Conservation (phyloP, 768 basidiomycete species). For the Rhizopogon roseolus region DNA sequence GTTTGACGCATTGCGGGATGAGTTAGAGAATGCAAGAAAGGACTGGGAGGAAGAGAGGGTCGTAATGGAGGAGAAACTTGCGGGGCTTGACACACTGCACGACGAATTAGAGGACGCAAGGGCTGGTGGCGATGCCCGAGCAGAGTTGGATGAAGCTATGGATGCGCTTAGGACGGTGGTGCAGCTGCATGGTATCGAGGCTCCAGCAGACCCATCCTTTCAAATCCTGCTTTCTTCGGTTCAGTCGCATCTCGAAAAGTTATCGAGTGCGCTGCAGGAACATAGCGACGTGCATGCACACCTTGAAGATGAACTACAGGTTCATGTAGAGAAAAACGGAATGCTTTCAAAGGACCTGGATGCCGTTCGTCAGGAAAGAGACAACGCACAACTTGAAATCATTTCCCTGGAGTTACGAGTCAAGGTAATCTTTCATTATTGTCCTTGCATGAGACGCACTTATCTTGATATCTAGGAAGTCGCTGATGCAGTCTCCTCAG, state of each 20-base stretch:
- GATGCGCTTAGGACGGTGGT: conserved; percentile 47
- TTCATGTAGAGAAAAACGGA: conserved; percentile 43
- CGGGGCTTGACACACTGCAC: conserved; percentile 40
- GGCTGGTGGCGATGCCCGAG: conserved; percentile 32
- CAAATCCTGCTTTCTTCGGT: conserved; percentile 45
- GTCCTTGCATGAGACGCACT: background rate
- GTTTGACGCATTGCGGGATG: conserved; percentile 40
- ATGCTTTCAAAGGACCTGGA: conserved; percentile 48
- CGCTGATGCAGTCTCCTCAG: conserved; percentile 13
- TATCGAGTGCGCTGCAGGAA: conserved; percentile 40
- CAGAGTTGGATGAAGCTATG: conserved; percentile 49
- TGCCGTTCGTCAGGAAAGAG: conserved; percentile 45
- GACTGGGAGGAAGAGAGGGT: conserved; percentile 22
- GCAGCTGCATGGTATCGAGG: conserved; percentile 49
- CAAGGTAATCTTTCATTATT: conserved; percentile 25
- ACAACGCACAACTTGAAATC: conserved; percentile 40
- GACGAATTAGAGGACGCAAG: conserved; percentile 43
- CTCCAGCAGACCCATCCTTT: conserved; percentile 44
- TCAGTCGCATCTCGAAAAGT: conserved; percentile 44
- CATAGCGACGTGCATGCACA: conserved; percentile 36
- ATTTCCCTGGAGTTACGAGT: conserved; percentile 33
- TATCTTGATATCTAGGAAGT: conserved; percentile 15
- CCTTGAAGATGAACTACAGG: conserved; percentile 46
- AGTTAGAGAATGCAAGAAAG: conserved; percentile 40
- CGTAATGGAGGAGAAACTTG: conserved; percentile 42